Evolutionary conservation across 2,329 filamentous ascomycete species (phyloP), one percentile per base, ranked within the genome.

Genomic region (Arthrobotrys sphaeroides): DNA sequence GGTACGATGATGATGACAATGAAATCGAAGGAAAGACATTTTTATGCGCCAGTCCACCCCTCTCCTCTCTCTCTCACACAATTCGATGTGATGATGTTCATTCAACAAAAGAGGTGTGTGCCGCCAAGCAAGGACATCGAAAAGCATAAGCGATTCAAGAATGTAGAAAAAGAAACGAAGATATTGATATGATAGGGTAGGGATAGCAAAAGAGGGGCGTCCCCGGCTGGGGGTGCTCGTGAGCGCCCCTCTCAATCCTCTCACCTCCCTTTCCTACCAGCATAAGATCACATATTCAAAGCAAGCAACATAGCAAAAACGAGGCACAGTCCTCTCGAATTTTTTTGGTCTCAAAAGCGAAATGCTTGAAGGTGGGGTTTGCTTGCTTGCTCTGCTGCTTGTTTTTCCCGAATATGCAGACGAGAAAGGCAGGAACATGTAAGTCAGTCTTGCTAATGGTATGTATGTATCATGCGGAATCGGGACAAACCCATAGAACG

Each of bases 101-200:
- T n/a, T n/a, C n/a, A n/a, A n/a, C n/a, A 40, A 40, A 33, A 33
- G 36, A 40, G 36, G 16, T n/a, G n/a, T n/a, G n/a, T n/a, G n/a
- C n/a, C 31, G 51, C 51, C 51, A 55, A 55, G 51, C 28, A 31
- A 55, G 31, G 51, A 55, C 26, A 18, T 38, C 31, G 47, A 36
- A 53, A 53, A 16, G 28, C n/a, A n/a, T 55, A 55, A 55, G 51
- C 51, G 51, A 55, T 38, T 31, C 51, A 55, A 38, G 51, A 55
- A 55, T 55, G 51, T 24, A 55, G 31, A 55, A 55, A 55, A 55
- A 55, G 51, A 38, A 55, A 55, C 51, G 51, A 55, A 55, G 51
- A 55, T 55, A 55, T 53, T 10, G 51, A 55, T 55, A 38, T 38
- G 51, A 55, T 55, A 55, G 49, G 47, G 24, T 51, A 18, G 43